Evolutionary conservation across 192 early-diverging fungal genomes (phyloP).

Genomic region (Thoreauomyces humboldtii): DNA sequence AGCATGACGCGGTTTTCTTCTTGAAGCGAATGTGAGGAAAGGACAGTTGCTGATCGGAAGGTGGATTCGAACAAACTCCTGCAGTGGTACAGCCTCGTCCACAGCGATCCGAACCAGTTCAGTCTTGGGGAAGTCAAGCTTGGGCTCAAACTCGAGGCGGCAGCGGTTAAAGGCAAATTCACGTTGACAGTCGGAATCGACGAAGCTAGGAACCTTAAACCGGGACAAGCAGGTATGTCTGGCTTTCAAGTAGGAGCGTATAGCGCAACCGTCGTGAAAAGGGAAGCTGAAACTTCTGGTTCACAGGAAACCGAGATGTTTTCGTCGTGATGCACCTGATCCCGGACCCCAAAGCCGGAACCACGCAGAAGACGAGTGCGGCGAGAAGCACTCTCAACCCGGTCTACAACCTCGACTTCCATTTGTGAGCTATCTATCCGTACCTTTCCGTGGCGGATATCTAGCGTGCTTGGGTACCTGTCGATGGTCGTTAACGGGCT

Average conservation of each 20-base stretch:
- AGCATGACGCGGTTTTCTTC: no score
- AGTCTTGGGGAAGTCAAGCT: not conserved
- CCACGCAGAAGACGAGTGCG: conserved; percentile 13
- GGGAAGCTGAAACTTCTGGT: not conserved
- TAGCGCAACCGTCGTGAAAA: no score
- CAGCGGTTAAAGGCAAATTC: not conserved
- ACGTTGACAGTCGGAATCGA: not conserved
- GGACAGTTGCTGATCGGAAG: no score
- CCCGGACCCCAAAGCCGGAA: conserved; percentile 20
- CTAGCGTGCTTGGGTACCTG: no score
- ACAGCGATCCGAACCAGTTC: not conserved
- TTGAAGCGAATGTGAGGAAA: no score
- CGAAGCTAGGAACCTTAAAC: not conserved
- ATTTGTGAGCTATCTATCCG: conserved; percentile 11
- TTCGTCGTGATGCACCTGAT: conserved; percentile 20
- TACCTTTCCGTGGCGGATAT: not conserved
- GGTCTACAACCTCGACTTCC: conserved; percentile 7
- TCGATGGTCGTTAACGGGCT: no score
- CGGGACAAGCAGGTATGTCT: not conserved
- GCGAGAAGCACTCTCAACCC: not conserved
- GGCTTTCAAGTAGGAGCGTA: no score
- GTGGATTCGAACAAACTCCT: no score
- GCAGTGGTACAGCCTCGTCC: not conserved
- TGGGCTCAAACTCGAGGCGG: not conserved
- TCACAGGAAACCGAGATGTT: conserved; percentile 15